These are phyloP conservation scores for Scutellaria galericulata DNA, from an alignment of 257 asterid species.

Conservation along the genomic window DNA sequence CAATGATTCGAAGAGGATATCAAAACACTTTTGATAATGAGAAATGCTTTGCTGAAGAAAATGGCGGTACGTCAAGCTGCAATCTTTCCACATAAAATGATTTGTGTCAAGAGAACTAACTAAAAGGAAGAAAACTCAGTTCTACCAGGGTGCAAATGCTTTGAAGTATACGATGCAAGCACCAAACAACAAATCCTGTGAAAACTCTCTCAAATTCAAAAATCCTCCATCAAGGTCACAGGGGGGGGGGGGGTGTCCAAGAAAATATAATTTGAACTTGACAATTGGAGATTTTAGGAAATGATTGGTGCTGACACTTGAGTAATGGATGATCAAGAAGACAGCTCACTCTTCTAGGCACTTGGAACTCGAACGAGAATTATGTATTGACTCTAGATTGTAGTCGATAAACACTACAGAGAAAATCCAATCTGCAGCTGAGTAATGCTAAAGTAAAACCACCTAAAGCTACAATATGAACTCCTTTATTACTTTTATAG, in stretches of 20 bases:
- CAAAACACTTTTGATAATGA: neutral
- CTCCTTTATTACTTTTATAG: neutral
- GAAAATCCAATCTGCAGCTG: neutral
- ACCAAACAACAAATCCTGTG: no score
- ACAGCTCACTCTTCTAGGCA: neutral
- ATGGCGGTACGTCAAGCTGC: no score
- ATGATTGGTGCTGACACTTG: neutral
- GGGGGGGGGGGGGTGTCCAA: neutral
- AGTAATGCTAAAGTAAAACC: neutral
- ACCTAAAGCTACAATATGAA: neutral
- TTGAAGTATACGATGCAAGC: no score
- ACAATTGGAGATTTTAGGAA: neutral
- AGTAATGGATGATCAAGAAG: neutral
- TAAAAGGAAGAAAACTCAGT: no score
- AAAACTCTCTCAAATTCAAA: neutral
- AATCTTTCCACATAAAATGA: no score
- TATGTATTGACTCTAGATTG: neutral
- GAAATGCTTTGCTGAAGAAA: no score
- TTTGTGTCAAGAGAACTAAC: no score
- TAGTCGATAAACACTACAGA: neutral
- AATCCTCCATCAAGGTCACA: neutral
- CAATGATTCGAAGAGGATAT: neutral
- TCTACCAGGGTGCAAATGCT: no score
- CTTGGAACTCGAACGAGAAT: neutral
- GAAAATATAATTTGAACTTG: neutral